Evolutionary conservation across 805 yeast genomes (phyloP).

Genomic region (Zygosaccharomyces lentus): DNA sequence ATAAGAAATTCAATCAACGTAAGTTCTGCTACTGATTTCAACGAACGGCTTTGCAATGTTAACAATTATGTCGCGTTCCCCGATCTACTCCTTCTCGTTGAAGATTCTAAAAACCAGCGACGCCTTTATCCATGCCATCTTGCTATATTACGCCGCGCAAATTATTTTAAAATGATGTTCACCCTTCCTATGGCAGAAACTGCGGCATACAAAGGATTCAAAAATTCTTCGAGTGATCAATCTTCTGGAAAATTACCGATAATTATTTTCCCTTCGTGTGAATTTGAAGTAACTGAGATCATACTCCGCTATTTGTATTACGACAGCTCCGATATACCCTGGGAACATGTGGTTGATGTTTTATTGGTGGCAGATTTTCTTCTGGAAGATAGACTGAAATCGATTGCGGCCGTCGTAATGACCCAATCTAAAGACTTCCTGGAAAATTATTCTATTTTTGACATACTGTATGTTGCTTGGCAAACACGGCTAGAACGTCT

Average conservation of each 20-base stretch:
- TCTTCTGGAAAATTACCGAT: slow-evolving; percentile 20
- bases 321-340: slow-evolving; percentile 53
- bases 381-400: slow-evolving; percentile 58
- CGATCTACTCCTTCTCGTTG: slow-evolving; percentile 45
- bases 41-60: background rate
- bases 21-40: background rate
- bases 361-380: slow-evolving; percentile 54
- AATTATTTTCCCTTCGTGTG: slow-evolving; percentile 22
- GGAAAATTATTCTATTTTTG: slow-evolving; percentile 43
- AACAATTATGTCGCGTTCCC: slow-evolving; percentile 32
- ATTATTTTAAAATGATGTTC: slow-evolving; percentile 63
- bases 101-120: slow-evolving; percentile 23
- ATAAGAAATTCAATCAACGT: slow-evolving; percentile 10
- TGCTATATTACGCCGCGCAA: slow-evolving; percentile 55
- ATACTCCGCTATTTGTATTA: slow-evolving; percentile 54
- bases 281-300: slow-evolving; percentile 44
- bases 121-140: slow-evolving; percentile 60
- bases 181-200: slow-evolving; percentile 45
- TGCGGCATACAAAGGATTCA: slow-evolving; percentile 3
- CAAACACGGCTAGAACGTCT: slow-evolving; percentile 57
- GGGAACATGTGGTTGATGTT: slow-evolving; percentile 49
- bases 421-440: slow-evolving; percentile 33
- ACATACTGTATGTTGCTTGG: slow-evolving; percentile 64
- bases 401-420: slow-evolving; percentile 50
- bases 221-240: slow-evolving; percentile 3